Conservation (phyloP, 2,329 filamentous ascomycete genomes). For the Aureobasidium sp. region DNA sequence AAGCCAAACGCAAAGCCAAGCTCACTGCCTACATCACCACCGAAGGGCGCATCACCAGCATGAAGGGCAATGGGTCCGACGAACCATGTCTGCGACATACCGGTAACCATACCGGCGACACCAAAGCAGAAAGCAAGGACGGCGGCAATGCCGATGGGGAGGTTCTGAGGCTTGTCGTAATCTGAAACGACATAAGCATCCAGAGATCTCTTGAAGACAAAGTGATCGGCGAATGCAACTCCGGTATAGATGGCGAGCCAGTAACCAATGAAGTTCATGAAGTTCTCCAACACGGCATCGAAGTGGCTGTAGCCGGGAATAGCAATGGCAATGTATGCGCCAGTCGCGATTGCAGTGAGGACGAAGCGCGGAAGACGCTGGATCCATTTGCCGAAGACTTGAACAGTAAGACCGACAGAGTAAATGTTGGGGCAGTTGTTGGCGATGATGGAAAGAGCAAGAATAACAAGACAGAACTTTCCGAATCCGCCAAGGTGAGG, state of each 20-base stretch:
- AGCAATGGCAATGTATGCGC: conserved; percentile 60
- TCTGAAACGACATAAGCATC: conserved; percentile 51
- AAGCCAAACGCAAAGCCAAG: conserved; percentile 56
- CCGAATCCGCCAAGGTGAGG: conserved; percentile 61
- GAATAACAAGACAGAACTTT: conserved; percentile 55
- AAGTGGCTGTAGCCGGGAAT: conserved; percentile 64
- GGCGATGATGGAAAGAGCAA: conserved; percentile 39
- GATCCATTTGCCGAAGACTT: conserved; percentile 55
- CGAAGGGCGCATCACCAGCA: conserved; percentile 45
- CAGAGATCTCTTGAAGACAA: conserved; percentile 59
- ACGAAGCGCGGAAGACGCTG: conserved; percentile 59
- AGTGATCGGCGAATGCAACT: conserved; percentile 59
- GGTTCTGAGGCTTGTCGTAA: conserved; percentile 51
- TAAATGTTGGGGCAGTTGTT: conserved; percentile 50
- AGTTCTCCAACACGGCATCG: conserved; percentile 55
- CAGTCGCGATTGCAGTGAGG: conserved; percentile 57
- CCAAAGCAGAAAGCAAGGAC: conserved; percentile 57
- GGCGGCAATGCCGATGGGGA: conserved; percentile 60
- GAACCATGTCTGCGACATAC: conserved; percentile 64
- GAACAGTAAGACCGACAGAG: conserved; percentile 59
- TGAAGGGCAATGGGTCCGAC: conserved; percentile 59
- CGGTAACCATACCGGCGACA: conserved; percentile 57
- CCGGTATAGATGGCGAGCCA: conserved; percentile 70
- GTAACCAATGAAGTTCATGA: conserved; percentile 54
- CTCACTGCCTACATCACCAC: conserved; percentile 55